These are phyloP conservation scores for Oryza coarctata DNA, from an alignment of 176 grass and related monocot species.

Conservation along the genomic window DNA sequence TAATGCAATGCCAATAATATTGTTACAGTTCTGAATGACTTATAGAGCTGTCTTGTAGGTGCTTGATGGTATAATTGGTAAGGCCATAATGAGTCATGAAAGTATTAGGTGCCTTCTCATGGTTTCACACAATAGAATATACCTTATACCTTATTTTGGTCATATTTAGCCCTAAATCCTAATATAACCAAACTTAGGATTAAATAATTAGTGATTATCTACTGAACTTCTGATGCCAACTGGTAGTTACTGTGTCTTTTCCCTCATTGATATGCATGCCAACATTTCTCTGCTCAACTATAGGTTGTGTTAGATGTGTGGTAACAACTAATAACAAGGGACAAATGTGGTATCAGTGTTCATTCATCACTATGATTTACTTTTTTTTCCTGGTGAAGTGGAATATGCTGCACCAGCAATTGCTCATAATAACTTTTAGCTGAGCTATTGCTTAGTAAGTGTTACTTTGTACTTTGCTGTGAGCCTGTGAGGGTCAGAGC, in stretches of 20 bases:
- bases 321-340: not conserved
- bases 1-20: not conserved
- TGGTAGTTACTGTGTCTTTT: not conserved
- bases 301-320: not conserved
- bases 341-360: not conserved
- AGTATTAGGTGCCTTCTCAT: not conserved
- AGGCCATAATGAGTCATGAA: not conserved
- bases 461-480: not conserved
- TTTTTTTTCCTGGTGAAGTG: not conserved
- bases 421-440: not conserved
- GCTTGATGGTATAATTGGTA: not conserved
- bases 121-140: not conserved
- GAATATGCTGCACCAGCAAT: not conserved
- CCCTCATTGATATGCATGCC: not conserved
- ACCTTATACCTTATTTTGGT: not conserved
- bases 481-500: not conserved
- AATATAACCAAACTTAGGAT: not conserved
- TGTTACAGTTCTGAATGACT: not conserved
- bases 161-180: not conserved
- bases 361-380: not conserved
- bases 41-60: not conserved
- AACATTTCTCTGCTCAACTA: not conserved
- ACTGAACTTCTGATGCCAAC: not conserved
- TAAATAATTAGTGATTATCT: not conserved
- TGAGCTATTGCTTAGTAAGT: not conserved